A percentile compares a stretch with the other conserved stretches of the same genome.
These are phyloP conservation scores for Coemansia sp. DNA, from an alignment of 192 early-diverging fungal genomes.

Conservation along the genomic window DNA sequence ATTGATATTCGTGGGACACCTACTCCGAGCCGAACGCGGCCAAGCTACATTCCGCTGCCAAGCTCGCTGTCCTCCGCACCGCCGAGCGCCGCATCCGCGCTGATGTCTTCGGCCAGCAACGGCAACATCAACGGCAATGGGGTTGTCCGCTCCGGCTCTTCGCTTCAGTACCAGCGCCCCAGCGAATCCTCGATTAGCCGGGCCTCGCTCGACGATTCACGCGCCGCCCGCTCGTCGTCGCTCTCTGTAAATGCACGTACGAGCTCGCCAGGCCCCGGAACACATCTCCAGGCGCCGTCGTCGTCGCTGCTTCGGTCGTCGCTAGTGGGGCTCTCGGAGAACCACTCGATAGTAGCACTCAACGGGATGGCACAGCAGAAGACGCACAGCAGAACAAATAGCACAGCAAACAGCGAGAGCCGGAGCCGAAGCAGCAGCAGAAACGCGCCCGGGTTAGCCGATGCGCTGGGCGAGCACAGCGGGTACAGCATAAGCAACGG, in stretches of 20 bases:
- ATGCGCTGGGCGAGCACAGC: background rate
- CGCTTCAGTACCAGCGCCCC: constrained; percentile 15
- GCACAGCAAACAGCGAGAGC: background rate
- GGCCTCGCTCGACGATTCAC: constrained; percentile 23
- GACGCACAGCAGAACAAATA: background rate
- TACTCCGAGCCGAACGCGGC: constrained; percentile 18
- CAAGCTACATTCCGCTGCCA: constrained; percentile 42
- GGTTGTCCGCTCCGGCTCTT: constrained; percentile 1
- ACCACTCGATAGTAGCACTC: background rate
- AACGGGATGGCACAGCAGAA: background rate
- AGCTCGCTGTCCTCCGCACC: constrained; percentile 8
- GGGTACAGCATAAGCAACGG: constrained; percentile 9
- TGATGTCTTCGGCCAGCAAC: constrained; percentile 1
- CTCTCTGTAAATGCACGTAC: constrained; percentile 25
- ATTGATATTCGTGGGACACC: constrained; percentile 15
- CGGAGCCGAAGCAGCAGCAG: constrained; percentile 17
- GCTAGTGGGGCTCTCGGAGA: background rate
- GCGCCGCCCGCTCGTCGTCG: constrained; percentile 41
- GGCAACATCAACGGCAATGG: background rate
- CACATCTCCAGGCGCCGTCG: constrained; percentile 10
- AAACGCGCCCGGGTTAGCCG: background rate
- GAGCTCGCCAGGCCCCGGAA: constrained; percentile 10
- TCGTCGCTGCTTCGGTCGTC: constrained; percentile 6
- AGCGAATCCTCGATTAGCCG: constrained; percentile 14
- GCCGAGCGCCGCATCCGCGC: constrained; percentile 2